These are phyloP conservation scores for Podaxis sp. DNA, from an alignment of 768 basidiomycete species.

Conservation along the genomic window DNA sequence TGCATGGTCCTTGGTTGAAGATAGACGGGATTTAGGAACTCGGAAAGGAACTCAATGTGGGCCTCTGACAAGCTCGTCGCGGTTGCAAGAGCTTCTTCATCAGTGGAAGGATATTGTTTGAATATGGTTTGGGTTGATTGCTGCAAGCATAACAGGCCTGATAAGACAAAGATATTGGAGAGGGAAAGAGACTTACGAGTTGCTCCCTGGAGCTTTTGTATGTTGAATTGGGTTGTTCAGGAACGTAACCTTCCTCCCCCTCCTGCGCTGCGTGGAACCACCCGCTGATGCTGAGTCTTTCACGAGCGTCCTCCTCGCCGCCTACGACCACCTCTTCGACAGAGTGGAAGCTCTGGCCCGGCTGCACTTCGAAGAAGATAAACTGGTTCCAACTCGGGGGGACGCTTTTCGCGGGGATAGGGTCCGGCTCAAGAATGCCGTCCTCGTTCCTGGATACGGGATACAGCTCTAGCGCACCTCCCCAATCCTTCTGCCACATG, in stretches of 20 bases:
- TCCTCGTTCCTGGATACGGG: conserved; percentile 63
- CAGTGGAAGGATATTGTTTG: conserved; percentile 47
- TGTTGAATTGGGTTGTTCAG: conserved; percentile 42
- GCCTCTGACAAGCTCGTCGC: conserved; percentile 53
- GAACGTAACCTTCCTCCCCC: conserved; percentile 84
- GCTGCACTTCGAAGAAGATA: conserved; percentile 89
- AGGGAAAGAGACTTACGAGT: conserved; percentile 60
- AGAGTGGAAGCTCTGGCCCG: conserved; percentile 92
- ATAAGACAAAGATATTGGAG: conserved; percentile 11
- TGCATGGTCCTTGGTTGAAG: conserved; percentile 80
- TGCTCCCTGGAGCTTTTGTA: conserved; percentile 88
- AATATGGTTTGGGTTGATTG: conserved; percentile 64
- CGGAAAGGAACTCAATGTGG: conserved; percentile 71
- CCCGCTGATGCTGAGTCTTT: conserved; percentile 87
- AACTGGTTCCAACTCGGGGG: conserved; percentile 90
- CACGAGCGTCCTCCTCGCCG: conserved; percentile 64
- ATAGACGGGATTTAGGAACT: conserved; percentile 89
- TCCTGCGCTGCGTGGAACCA: conserved; percentile 96
- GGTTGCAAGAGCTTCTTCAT: conserved; percentile 46
- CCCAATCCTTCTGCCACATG: conserved; percentile 87
- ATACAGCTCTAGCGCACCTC: conserved; percentile 93
- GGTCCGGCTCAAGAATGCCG: conserved; percentile 68
- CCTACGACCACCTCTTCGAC: conserved; percentile 96
- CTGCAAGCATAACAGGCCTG: conserved; percentile 32
- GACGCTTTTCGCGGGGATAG: conserved; percentile 63